Conservation (phyloP, 768 basidiomycete genomes). For the Suillus americanus region DNA sequence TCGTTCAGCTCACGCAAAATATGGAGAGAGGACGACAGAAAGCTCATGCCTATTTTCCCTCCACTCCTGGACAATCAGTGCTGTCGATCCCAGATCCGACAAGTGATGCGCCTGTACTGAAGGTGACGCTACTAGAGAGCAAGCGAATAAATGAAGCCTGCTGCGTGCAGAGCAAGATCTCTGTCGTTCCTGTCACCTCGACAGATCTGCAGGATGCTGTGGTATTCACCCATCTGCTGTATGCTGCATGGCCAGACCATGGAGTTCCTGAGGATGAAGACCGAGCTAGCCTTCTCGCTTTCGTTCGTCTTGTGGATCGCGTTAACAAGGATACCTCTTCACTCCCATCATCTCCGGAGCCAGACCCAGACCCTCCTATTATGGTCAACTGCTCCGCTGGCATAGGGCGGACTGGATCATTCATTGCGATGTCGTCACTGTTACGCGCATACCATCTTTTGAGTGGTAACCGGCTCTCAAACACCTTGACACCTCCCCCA, state of each 20-base stretch:
- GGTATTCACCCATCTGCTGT: conserved; percentile 71
- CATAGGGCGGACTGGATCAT: conserved; percentile 83
- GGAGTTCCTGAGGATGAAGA: conserved; percentile 71
- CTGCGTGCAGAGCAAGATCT: conserved; percentile 62
- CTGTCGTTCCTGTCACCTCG: conserved; percentile 41
- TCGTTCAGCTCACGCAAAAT: conserved; percentile 79
- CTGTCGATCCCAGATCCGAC: conserved; percentile 48
- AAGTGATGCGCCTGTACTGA: conserved; percentile 41
- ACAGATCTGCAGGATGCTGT: conserved; percentile 33
- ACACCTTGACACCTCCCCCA: conserved; percentile 28
- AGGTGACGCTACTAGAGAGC: conserved; percentile 55
- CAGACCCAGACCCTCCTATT: conserved; percentile 69
- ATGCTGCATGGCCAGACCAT: conserved; percentile 81
- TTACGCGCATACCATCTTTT: conserved; percentile 61
- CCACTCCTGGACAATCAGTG: conserved; percentile 50
- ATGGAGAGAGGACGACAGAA: conserved; percentile 71
- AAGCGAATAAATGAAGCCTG: conserved; percentile 52
- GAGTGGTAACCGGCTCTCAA: conserved; percentile 22
- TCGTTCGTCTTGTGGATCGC: conserved; percentile 62
- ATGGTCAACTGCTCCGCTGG: conserved; percentile 88
- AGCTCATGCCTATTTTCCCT: conserved; percentile 78
- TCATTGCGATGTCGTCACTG: conserved; percentile 78
- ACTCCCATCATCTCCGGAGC: conserved; percentile 22
- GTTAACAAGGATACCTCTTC: conserved; percentile 50
- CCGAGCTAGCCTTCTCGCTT: conserved; percentile 56